Conservation (phyloP, 1,139 yeast species). For the Suhomyces maxii region DNA sequence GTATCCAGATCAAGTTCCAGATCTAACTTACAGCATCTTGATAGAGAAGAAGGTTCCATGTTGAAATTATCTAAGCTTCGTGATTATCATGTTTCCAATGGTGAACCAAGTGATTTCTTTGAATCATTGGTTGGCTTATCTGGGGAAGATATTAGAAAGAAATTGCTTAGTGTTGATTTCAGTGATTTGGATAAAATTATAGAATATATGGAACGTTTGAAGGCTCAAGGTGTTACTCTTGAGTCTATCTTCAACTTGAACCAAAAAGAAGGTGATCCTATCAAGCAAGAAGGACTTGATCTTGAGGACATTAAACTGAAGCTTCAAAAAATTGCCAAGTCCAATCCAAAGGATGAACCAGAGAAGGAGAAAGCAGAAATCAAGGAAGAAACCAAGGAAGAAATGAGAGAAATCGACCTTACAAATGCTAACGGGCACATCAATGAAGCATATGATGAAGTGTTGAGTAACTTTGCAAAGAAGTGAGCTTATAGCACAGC, state of each 20-base stretch:
- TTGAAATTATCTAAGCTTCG: slow-evolving; percentile 35
- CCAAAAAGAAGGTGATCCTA: slow-evolving; percentile 8
- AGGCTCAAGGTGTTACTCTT: slow-evolving; percentile 51
- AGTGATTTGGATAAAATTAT: slow-evolving; percentile 56
- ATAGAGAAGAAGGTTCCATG: slow-evolving; percentile 45
- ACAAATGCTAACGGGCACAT: slow-evolving; percentile 27
- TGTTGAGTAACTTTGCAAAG: slow-evolving; percentile 42
- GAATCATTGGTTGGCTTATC: slow-evolving; percentile 31
- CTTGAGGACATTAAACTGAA: slow-evolving; percentile 21
- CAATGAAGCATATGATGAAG: slow-evolving; percentile 52
- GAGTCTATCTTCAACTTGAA: slow-evolving; percentile 47
- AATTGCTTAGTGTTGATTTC: slow-evolving; percentile 44
- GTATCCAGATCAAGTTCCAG: slow-evolving; percentile 39
- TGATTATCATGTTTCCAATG: slow-evolving; percentile 23
- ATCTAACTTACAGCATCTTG: slow-evolving; percentile 35
- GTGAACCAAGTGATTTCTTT: slow-evolving; percentile 14
- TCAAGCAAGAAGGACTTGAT: slow-evolving; percentile 14
- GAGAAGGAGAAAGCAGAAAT: slow-evolving; percentile 4
- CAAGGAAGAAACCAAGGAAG: neutral
- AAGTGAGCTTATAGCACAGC: neutral
- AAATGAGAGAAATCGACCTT: slow-evolving; percentile 5
- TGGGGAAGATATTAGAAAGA: slow-evolving; percentile 55
- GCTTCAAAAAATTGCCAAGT: slow-evolving; percentile 15
- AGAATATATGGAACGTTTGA: slow-evolving; percentile 49
- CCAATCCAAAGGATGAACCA: slow-evolving; percentile 1